A percentile compares a stretch with the other conserved stretches of the same genome.
Evolutionary conservation across 2,329 filamentous ascomycete species (phyloP).

Genomic region (Cladosporium austrohemisphaericum): DNA sequence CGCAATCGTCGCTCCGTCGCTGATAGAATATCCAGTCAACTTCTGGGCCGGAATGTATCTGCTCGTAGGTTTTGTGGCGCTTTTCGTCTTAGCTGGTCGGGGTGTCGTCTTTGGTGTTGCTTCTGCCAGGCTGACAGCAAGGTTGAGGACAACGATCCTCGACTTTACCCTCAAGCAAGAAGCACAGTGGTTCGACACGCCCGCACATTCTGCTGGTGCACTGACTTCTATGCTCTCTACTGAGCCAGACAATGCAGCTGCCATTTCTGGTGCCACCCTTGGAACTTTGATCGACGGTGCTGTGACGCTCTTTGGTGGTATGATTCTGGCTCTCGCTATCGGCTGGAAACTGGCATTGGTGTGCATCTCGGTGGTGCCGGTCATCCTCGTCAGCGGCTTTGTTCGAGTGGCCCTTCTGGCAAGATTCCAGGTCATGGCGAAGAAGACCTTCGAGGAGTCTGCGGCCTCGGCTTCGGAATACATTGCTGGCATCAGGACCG

Average conservation of each 20-base stretch:
- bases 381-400: slow-evolving; percentile 42
- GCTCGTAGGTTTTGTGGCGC: slow-evolving; percentile 67
- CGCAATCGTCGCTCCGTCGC: slow-evolving; percentile 58
- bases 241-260: slow-evolving; percentile 55
- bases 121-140: slow-evolving; percentile 37
- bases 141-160: slow-evolving; percentile 35
- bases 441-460: slow-evolving; percentile 24
- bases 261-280: slow-evolving; percentile 45
- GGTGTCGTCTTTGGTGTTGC: slow-evolving; percentile 45
- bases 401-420: slow-evolving; percentile 39
- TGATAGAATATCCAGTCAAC: slow-evolving; percentile 57
- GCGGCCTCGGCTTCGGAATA: slow-evolving; percentile 29
- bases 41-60: slow-evolving; percentile 59
- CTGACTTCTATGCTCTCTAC: slow-evolving; percentile 47
- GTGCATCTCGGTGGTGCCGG: slow-evolving; percentile 41
- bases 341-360: slow-evolving; percentile 49
- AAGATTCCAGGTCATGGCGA: slow-evolving; percentile 23
- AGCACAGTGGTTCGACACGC: slow-evolving; percentile 38
- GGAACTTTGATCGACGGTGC: slow-evolving; percentile 44
- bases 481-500: slow-evolving; percentile 31
- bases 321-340: slow-evolving; percentile 45
- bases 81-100: slow-evolving; percentile 51
- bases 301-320: slow-evolving; percentile 43
- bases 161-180: slow-evolving; percentile 28
- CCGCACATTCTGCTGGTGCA: slow-evolving; percentile 48